Evolutionary conservation across 2,329 filamentous ascomycete species (phyloP), one percentile per base, ranked within the genome.

Genomic region (Fusarium pininemorale): DNA sequence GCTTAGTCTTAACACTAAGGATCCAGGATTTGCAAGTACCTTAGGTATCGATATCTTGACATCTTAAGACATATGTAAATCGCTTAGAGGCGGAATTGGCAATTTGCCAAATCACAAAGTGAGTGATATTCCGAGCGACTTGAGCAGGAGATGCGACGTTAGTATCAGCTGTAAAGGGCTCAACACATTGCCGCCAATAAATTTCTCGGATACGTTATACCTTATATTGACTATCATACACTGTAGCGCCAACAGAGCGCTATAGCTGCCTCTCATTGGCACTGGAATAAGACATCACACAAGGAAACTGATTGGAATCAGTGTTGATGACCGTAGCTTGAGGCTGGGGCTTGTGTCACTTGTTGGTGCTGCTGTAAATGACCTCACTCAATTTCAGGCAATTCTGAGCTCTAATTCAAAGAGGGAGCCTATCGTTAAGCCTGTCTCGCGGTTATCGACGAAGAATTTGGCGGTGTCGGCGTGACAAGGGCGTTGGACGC

Each of bases 281-380:
- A 35, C 32, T 15, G 1, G 14, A 8, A 6, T 35, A 6, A 35
- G 32, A 35, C 14, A 13, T 15, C 13, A 15, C 14, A 1, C 0
- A 15, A 3, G 14, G 14, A 35, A 35, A 1, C 6, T 15, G 0
- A 15, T 35, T 35, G 6, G 6, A 15, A 35, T 15, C 0, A 0
- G 14, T 35, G 32, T 35, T 35, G 3, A 18, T 4, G 7, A 4
- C 11, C 7, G 11, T 6, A 18, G 42, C 16, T 18, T 18, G 16
- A 18, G 16, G 7, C n/a, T 26, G 7, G 16, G 11, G 42, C 4
- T 26, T 26, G 7, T 26, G 11, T 26, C 11, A 18, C 5, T 26
- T 26, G 11, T 8, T 18, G 0, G 7, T 13, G n/a, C 6, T 45
- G 5, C 16, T 18, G 11, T 13, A 18, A 7, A 12, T 12, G 11